Conservation (phyloP, 306 rosid species). For the Vigna hirtella region DNA sequence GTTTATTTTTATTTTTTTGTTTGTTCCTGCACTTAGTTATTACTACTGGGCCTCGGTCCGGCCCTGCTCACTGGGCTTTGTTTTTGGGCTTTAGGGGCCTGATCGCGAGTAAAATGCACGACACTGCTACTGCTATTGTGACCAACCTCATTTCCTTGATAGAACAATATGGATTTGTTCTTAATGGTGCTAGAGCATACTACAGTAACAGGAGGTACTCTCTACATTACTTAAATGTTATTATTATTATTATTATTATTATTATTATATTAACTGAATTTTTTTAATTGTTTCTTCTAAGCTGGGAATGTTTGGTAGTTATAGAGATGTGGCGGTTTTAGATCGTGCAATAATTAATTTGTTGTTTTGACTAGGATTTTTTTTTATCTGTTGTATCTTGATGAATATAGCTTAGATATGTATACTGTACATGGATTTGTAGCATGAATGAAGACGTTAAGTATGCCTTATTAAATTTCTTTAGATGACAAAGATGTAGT, state of each 20-base stretch:
- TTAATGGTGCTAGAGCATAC: slow-evolving; percentile 86
- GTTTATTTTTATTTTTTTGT: neutral
- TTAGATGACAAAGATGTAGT: too few species aligned
- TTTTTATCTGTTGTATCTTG: too few species aligned
- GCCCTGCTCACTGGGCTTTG: neutral
- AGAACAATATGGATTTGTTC: slow-evolving; percentile 81
- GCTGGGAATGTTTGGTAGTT: too few species aligned
- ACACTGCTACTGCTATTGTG: slow-evolving; percentile 74
- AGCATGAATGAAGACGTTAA: too few species aligned
- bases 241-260: too few species aligned
- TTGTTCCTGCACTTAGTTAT: neutral
- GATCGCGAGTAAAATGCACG: slow-evolving; percentile 81
- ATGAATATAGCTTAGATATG: too few species aligned
- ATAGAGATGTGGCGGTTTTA: too few species aligned
- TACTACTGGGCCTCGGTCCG: neutral
- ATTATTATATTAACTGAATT: neutral
- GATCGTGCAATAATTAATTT: neutral
- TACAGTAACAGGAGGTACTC: slow-evolving; percentile 86
- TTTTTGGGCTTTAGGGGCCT: slow-evolving; percentile 64
- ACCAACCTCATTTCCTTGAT: slow-evolving; percentile 70
- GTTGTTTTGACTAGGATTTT: too few species aligned
- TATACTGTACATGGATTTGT: too few species aligned
- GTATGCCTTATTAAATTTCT: too few species aligned
- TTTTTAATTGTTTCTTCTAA: too few species aligned
- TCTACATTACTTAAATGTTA: neutral